Evolutionary conservation across 228 moss, liverwort and hornwort genomes (phyloP), one percentile per base, ranked within the genome.

Genomic region (Sphagnum fallax): DNA sequence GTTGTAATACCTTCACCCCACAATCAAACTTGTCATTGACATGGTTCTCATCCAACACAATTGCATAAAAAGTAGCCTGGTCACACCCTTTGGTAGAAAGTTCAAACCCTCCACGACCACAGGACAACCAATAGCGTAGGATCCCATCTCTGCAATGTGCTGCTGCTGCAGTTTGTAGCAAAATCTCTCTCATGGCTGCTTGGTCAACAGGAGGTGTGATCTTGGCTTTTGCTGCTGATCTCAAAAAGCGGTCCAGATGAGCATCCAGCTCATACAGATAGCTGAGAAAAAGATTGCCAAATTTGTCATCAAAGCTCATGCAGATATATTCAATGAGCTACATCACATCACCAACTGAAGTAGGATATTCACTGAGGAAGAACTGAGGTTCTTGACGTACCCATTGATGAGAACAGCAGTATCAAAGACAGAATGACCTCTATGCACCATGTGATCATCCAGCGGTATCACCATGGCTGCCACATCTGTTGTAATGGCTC

Each of bases 381-480:
- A 60, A 12, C 10, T 7, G 50, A 7, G 50, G 62, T 60, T 60
- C 51, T n/a, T 47, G 4, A 51, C 10, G 6, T 14, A 5, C 93
- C 93, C 94, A 14, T 89, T 65, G 65, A 75, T 65, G 49, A 98
- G 81, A 47, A 85, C 87, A 59, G 94, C 84, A 15, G 98, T 98
- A 70, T 98, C 98, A 59, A 98, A 98, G 10, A 98, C 98, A 72
- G 84, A 87, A 74, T 98, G 98, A 51, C 98, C 98, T 64, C 98
- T 79, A 74, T 98, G 98, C 18, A 98, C 86, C 79, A 98, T 94
- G 79, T 98, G 98, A 75, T 98, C 98, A 73, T 98, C 98, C 5
- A 98, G 75, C 4, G 94, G 98, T 64, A 98, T 72, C 60, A 94
- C 78, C 98, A 98, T 98, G 66, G 89, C 94, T 58, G 94, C 98